Conservation (phyloP, 148 eudicot species). For the Bassia scoparia region DNA sequence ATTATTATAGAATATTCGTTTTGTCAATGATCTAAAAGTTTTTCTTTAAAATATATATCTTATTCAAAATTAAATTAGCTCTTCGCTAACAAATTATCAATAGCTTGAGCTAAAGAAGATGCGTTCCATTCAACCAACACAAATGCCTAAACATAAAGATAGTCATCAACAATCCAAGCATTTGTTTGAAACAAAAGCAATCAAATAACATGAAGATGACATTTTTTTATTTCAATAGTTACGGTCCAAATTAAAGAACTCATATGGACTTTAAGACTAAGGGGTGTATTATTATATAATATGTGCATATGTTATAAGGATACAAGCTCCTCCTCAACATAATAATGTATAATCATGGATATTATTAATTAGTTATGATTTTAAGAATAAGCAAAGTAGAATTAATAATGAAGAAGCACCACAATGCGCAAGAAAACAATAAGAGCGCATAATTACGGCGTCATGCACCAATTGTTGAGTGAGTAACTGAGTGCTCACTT, state of each 20-base stretch:
- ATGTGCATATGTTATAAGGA: no score
- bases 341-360: no score
- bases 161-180: no score
- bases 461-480: constrained; percentile 24
- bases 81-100: no score
- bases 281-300: neutral
- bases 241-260: neutral
- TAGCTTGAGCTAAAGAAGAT: no score
- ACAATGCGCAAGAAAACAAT: constrained; percentile 20
- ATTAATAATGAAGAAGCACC: neutral
- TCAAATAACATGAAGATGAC: neutral
- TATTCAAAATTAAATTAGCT: no score
- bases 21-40: no score
- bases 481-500: constrained; percentile 16
- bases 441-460: constrained; percentile 22
- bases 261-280: neutral
- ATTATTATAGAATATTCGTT: no score
- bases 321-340: no score
- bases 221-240: neutral
- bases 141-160: no score
- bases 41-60: no score
- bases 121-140: no score
- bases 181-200: neutral
- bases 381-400: neutral
- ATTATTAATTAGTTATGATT: neutral